These are phyloP conservation scores for Vaccinium darrowii DNA, from an alignment of 148 eudicot species.

Conservation along the genomic window DNA sequence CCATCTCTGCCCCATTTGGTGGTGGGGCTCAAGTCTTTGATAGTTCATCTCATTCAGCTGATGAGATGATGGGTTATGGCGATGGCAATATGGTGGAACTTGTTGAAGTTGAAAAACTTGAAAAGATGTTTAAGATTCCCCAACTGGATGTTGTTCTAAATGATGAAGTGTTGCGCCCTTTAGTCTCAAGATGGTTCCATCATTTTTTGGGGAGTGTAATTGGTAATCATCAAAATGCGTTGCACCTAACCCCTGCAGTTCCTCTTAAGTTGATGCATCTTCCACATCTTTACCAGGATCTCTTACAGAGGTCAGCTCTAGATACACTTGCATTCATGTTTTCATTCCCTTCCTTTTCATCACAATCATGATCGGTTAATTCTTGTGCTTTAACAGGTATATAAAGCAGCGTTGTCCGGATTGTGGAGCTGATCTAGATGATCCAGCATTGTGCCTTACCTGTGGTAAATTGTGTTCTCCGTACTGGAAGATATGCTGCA, in stretches of 20 bases:
- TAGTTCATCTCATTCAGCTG: constrained; percentile 31
- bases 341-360: background rate
- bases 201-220: constrained; percentile 54
- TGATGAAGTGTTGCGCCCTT: constrained; percentile 45
- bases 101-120: constrained; percentile 56
- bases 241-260: constrained; percentile 60
- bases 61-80: constrained; percentile 33
- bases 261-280: constrained; percentile 80
- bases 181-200: constrained; percentile 57
- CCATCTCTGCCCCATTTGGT: constrained; percentile 45
- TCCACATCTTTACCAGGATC: constrained; percentile 86
- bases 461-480: constrained; percentile 94
- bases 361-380: background rate
- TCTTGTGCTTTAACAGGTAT: constrained; percentile 49
- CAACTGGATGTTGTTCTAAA: constrained; percentile 55
- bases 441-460: constrained; percentile 82
- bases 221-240: constrained; percentile 26
- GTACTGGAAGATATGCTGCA: constrained; percentile 85
- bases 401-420: constrained; percentile 69
- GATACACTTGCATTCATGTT: background rate
- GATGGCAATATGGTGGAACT: constrained; percentile 39
- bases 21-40: constrained; percentile 38
- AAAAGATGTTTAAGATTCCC: constrained; percentile 73
- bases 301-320: constrained; percentile 68
- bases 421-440: constrained; percentile 54